Conservation (phyloP, 352 stramenopile genomes). For the Phytophthora fragariaefolia region DNA sequence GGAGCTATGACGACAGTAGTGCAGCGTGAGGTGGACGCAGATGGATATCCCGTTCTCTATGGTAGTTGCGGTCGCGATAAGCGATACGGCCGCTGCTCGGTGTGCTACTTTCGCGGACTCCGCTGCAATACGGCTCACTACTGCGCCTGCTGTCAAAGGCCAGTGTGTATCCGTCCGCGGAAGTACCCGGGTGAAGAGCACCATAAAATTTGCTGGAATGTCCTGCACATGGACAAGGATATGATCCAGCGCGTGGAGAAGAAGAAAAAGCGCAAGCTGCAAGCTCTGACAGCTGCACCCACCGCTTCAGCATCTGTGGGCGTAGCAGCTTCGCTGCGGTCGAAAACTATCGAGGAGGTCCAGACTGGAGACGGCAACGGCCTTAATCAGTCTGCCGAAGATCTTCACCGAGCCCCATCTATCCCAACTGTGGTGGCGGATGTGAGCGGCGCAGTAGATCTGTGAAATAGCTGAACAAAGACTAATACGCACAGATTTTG, state of each 20-base stretch:
- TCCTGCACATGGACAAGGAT: conserved; percentile 79
- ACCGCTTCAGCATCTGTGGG: conserved; percentile 5
- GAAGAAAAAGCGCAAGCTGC: conserved; percentile 65
- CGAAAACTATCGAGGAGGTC: conserved; percentile 16
- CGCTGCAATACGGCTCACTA: conserved; percentile 76
- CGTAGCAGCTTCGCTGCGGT: conserved; percentile 1
- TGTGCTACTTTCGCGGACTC: conserved; percentile 77
- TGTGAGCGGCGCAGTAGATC: conserved; percentile 38
- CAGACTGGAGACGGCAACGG: neutral
- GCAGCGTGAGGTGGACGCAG: conserved; percentile 42
- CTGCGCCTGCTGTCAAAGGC: conserved; percentile 70
- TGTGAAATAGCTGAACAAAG: too few relatives aligned
- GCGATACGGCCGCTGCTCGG: conserved; percentile 70
- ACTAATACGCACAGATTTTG: too few relatives aligned
- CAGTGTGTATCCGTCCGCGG: conserved; percentile 75
- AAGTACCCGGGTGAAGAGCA: conserved; percentile 72
- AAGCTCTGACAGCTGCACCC: conserved; percentile 22
- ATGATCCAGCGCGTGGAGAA: conserved; percentile 80
- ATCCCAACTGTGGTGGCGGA: conserved; percentile 38
- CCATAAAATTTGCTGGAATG: conserved; percentile 84
- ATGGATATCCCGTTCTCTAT: conserved; percentile 61
- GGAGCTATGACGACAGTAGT: neutral
- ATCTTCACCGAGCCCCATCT: conserved; percentile 29
- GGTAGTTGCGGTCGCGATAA: conserved; percentile 76
- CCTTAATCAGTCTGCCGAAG: conserved; percentile 12